Conservation (phyloP, 192 early-diverging fungal genomes). For the Backusella australiensis region DNA sequence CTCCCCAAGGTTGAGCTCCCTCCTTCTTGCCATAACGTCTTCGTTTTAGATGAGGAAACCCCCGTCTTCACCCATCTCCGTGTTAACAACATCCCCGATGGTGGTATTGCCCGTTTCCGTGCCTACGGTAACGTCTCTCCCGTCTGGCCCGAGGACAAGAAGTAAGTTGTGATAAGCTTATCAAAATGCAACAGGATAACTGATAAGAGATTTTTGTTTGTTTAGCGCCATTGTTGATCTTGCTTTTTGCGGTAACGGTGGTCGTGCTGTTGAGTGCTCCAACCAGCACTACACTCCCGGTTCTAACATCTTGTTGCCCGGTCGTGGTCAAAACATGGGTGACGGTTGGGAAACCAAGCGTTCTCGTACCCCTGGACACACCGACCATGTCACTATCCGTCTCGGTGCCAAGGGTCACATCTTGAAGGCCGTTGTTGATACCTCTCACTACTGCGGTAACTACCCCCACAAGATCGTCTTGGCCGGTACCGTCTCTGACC, state of each 20-base stretch:
- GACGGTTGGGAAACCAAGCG: conserved; percentile 95
- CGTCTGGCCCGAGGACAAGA: conserved; percentile 41
- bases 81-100: conserved; percentile 75
- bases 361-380: conserved; percentile 75
- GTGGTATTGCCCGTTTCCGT: conserved; percentile 75
- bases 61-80: conserved; percentile 65
- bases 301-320: conserved; percentile 77
- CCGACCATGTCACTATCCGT: conserved; percentile 73
- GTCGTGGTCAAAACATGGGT: conserved; percentile 83
- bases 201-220: conserved; percentile 4
- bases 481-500: conserved; percentile 44
- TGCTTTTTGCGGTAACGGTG: conserved; percentile 67
- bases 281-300: conserved; percentile 88
- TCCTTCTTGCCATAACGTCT: conserved; percentile 68
- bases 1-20: conserved; percentile 69
- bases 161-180: conserved; percentile 25
- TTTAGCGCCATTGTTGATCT: conserved; percentile 58
- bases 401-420: conserved; percentile 74
- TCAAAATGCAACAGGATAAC: not conserved
- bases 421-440: conserved; percentile 80
- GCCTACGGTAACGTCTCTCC: conserved; percentile 69
- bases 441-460: conserved; percentile 89
- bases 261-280: conserved; percentile 57
- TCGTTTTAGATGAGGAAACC: conserved; percentile 45
- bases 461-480: conserved; percentile 75